Evolutionary conservation across 306 rosid genomes (phyloP).

Genomic region (Corylus avellana): DNA sequence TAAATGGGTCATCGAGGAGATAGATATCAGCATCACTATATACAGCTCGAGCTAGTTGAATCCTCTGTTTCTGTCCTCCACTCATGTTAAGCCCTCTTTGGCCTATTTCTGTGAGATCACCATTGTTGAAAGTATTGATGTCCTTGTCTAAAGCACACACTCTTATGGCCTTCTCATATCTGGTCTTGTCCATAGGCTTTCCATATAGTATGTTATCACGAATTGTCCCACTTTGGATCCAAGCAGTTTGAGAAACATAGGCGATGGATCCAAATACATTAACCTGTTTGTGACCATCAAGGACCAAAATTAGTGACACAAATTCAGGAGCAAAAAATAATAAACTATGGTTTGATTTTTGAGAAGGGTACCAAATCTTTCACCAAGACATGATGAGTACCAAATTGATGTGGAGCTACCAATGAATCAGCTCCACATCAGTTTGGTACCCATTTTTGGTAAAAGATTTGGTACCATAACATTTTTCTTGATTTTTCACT

Average conservation of each 20-base stretch:
- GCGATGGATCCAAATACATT: constrained; percentile 47
- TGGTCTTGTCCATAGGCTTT: constrained; percentile 38
- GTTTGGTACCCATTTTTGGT: too few relatives aligned
- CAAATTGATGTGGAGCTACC: too few relatives aligned
- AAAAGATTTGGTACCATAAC: too few relatives aligned
- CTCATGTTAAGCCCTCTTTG: constrained; percentile 61
- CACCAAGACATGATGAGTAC: too few relatives aligned
- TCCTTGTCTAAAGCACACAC: constrained; percentile 53
- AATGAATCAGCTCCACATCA: too few relatives aligned
- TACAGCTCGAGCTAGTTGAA: constrained; percentile 57
- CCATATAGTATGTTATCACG: constrained; percentile 51
- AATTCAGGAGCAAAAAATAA: constrained; percentile 17
- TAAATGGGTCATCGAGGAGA: constrained; percentile 55
- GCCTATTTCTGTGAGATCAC: constrained; percentile 61
- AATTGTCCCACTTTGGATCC: constrained; percentile 60
- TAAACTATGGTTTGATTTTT: background rate
- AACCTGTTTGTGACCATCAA: constrained; percentile 36
- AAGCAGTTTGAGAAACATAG: constrained; percentile 51
- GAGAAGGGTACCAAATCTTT: too few relatives aligned
- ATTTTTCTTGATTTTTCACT: constrained; percentile 26
- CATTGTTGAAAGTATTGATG: constrained; percentile 40
- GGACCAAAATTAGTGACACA: background rate
- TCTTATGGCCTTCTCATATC: constrained; percentile 42
- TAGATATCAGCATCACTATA: constrained; percentile 54
- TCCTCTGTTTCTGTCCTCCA: constrained; percentile 58